Percentiles rank a stretch among this genome's conserved stretches.
Conservation (phyloP, 2,329 filamentous ascomycete species). For the Tolypocladium guangdongense region DNA sequence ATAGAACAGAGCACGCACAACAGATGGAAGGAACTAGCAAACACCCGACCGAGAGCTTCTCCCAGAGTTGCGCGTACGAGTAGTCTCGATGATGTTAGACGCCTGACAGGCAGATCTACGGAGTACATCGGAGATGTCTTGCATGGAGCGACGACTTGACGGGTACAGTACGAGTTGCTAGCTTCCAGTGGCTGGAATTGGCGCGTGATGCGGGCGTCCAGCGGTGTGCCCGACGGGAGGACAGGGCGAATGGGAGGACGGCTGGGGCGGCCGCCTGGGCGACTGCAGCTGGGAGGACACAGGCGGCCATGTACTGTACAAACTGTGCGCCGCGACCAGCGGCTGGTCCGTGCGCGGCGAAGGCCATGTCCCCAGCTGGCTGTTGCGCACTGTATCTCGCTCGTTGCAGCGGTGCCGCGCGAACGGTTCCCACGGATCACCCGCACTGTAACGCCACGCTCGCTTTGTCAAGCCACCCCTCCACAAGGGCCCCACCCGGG, state of each 20-base stretch:
- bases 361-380: neutral
- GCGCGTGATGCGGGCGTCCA: neutral
- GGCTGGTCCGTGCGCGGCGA: neutral
- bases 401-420: too few species aligned
- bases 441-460: neutral
- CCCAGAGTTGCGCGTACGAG: too few species aligned
- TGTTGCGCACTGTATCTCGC: neutral
- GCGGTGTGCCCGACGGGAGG: neutral
- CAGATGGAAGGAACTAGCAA: neutral
- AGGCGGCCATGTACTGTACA: neutral
- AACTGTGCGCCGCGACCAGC: neutral
- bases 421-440: neutral
- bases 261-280: neutral
- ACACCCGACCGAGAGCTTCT: neutral
- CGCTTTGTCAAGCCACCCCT: slow-evolving; percentile 3
- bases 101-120: too few species aligned
- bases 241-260: neutral
- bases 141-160: neutral
- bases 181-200: slow-evolving; percentile 2
- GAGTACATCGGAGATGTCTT: too few species aligned
- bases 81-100: too few species aligned
- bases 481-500: neutral
- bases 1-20: neutral
- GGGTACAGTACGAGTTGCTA: neutral
- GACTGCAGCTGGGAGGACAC: neutral